Base-by-base conservation (phyloP, 202 grass and related monocot genomes). In the Cymbopogon flexuosus region DNA sequence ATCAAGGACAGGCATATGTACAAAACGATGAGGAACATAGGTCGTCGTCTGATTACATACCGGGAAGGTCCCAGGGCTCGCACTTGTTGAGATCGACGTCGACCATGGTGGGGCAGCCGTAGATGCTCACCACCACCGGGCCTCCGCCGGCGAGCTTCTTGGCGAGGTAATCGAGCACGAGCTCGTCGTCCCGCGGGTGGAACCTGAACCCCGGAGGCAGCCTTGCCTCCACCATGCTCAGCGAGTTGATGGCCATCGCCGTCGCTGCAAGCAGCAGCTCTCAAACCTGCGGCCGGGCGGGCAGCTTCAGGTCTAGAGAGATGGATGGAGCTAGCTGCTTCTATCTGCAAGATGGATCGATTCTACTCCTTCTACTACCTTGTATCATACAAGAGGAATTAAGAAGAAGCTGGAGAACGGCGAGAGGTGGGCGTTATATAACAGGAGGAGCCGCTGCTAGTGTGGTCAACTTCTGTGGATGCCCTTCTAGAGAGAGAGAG, bases 51-150 rank as follows among this genome's bases (percentile, higher is more conserved):
- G 39, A 42, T 42, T 13, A 49, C 46, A 49, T 49, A 97, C 93
- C 93, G 10, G 93, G 90, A 80, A 97, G 93, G 12, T 97, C 90
- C 93, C 93, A 97, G 1, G 93, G 93, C 65, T 97, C 93, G 73
- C 83, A 69, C 88, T 91, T 86, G 85, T 97, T 97, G 43, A 97
- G 88, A 42, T 94, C 91, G 60, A 97, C 93, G 81, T 96, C 93
- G 24, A 96, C 75, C 76, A 96, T 81, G 37, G 72, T 72, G 14
- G 90, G 86, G 68, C 83, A 90, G 80, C 87, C 93, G 62, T 92
- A 92, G 54, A 92, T 76, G 62, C 65, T 84, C 5, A 40, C 62
- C 35, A 7, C n/a, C 14, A 13, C 15, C 4, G 7, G 1, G 23
- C 68, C 68, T 0, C 3, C 27, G 29, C 47, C 78, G 0, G 42